These are phyloP conservation scores for Alternaria sp. DNA, from an alignment of 2,329 filamentous ascomycete genomes.

Conservation along the genomic window DNA sequence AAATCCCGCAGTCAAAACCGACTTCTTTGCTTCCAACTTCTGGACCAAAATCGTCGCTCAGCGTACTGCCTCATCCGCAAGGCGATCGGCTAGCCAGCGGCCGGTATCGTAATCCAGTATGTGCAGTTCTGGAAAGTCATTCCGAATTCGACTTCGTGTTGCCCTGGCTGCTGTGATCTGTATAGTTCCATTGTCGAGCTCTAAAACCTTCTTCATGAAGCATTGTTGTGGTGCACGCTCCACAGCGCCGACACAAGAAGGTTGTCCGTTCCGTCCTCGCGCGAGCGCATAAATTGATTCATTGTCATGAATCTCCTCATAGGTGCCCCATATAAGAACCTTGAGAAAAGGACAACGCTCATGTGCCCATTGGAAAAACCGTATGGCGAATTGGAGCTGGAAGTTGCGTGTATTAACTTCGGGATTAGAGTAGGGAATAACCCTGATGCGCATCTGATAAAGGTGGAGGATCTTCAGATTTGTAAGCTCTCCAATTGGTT, in stretches of 20 bases:
- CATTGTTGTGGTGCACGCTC: not conserved
- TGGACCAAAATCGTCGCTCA: not conserved
- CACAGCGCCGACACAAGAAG: not conserved
- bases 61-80: not conserved
- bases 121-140: constrained; percentile 16
- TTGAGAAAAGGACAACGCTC: constrained; percentile 1
- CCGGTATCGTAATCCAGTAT: constrained; percentile 16
- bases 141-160: constrained; percentile 3
- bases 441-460: not conserved
- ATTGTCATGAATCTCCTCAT: not conserved
- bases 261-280: not conserved
- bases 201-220: not conserved
- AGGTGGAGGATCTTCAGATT: constrained; percentile 16
- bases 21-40: not conserved
- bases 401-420: not conserved
- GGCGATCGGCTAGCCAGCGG: not conserved
- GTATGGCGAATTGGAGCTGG: constrained; percentile 1
- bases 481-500: constrained; percentile 10
- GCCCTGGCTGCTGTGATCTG: not conserved
- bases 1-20: not conserved
- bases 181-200: not conserved
- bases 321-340: constrained; percentile 11
- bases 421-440: not conserved
- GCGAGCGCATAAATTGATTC: not conserved
- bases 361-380: constrained; percentile 13